Evolutionary conservation across 768 basidiomycete species (phyloP), one percentile per base, ranked within the genome.

Genomic region (Thelephora aurantiotincta): DNA sequence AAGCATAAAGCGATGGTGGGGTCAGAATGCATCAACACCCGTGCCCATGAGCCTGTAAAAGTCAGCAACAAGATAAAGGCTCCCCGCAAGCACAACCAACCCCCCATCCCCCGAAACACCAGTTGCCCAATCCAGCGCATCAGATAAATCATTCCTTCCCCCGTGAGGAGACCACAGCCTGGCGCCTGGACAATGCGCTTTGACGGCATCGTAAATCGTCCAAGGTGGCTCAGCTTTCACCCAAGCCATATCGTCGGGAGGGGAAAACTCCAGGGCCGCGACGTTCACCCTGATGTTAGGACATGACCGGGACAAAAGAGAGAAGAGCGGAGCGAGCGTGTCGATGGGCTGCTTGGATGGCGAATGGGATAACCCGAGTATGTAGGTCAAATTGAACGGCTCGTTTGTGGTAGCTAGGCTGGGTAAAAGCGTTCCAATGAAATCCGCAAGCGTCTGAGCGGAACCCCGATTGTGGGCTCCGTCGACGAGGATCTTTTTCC

Each of bases 391-490:
- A 9, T 57, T 58, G 62, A 72, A 48, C 66, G 49, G 14, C 37
- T 43, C 18, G 20, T 43, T 19, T 11, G 51, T 42, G 13, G 14
- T 23, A 30, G 57, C 50, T 14, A 51, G 58, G 46, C 49, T 62
- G 38, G 55, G 63, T 52, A 65, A 68, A 42, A 65, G 62, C 47
- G 60, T 57, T 23, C 68, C 54, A 48, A 93, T 65, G 59, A 89
- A 97, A 2, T 67, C 59, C 6, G 78, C 72, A 11, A 97, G 74
- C 0, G 75, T 74, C 23, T 61, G 53, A 0, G 91, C 73, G 0
- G 90, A 90, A 5, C 87, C 80, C 6, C 78, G 65, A 59, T 98
- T 98, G 61, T 98, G 94, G 0, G 96, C 94, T 2, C 96, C 96
- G 57, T 99, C 96, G 4, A 82, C 83, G 11, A 98, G 72, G 11